These are phyloP conservation scores for Ogataea degrootiae DNA, from an alignment of 805 yeast species.

Conservation along the genomic window DNA sequence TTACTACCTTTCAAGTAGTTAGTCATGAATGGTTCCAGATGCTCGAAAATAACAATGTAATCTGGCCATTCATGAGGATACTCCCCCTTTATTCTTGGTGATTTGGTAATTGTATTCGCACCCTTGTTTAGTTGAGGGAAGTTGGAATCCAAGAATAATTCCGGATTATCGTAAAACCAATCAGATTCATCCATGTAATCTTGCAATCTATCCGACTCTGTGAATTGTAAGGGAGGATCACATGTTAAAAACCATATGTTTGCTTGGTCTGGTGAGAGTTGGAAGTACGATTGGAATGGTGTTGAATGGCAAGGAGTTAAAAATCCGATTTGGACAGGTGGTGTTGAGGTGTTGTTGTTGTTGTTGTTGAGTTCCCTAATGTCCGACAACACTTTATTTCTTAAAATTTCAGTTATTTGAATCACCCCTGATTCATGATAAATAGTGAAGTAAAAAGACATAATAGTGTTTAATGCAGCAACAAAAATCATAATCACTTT, in stretches of 20 bases:
- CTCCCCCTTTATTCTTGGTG: slow-evolving; percentile 8
- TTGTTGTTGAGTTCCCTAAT: slow-evolving; percentile 14
- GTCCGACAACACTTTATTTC: slow-evolving; percentile 22
- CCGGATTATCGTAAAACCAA: slow-evolving; percentile 65
- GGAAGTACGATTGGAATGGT: slow-evolving; percentile 87
- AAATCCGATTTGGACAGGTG: slow-evolving; percentile 61
- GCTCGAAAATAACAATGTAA: slow-evolving; percentile 68
- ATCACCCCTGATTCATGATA: slow-evolving; percentile 86
- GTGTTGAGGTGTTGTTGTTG: no score
- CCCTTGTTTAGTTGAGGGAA: slow-evolving; percentile 36
- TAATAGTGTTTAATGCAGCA: slow-evolving; percentile 8
- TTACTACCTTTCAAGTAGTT: slow-evolving; percentile 31
- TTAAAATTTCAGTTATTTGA: slow-evolving; percentile 53
- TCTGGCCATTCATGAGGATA: slow-evolving; percentile 60
- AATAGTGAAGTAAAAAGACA: slow-evolving; percentile 41
- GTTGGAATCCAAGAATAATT: slow-evolving; percentile 45
- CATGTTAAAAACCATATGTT: slow-evolving; percentile 80
- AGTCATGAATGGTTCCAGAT: slow-evolving; percentile 44
- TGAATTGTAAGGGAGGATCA: slow-evolving; percentile 72
- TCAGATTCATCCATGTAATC: slow-evolving; percentile 85
- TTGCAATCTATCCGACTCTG: slow-evolving; percentile 29
- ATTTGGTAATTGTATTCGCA: neutral
- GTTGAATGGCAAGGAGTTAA: slow-evolving; percentile 97
- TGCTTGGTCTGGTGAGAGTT: slow-evolving; percentile 41
- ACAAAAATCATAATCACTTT: slow-evolving; percentile 6